These are phyloP conservation scores for Plasmodium inui DNA, from an alignment of 169 alveolate species.

Conservation along the genomic window DNA sequence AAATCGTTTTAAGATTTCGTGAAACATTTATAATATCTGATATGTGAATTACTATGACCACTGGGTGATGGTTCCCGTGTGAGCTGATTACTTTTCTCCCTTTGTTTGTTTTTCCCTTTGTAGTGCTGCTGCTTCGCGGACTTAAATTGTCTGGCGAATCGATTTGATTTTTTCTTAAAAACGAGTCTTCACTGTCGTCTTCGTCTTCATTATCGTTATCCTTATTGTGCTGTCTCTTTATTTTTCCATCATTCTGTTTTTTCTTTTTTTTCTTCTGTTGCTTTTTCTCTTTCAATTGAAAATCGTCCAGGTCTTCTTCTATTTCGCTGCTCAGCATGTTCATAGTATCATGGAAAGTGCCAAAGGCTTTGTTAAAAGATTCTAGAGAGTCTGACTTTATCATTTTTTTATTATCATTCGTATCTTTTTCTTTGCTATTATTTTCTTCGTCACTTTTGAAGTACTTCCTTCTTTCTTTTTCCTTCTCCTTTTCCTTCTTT, in stretches of 20 bases:
- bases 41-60: constrained; percentile 44
- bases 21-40: constrained; percentile 65
- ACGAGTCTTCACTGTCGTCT: background rate
- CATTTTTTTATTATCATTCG: constrained; percentile 10
- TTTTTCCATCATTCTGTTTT: background rate
- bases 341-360: background rate
- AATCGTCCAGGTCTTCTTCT: constrained; percentile 29
- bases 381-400: constrained; percentile 2
- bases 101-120: constrained; percentile 4
- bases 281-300: constrained; percentile 6
- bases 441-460: constrained; percentile 21
- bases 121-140: background rate
- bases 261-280: constrained; percentile 20
- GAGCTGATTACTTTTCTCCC: background rate
- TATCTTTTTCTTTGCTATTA: constrained; percentile 14
- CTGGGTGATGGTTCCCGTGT: background rate
- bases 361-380: constrained; percentile 32
- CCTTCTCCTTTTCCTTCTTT: constrained; percentile 15
- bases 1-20: constrained; percentile 15
- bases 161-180: constrained; percentile 15
- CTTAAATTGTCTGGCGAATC: constrained; percentile 17
- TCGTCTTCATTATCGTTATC: background rate
- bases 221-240: background rate
- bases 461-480: constrained; percentile 1
- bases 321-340: constrained; percentile 20